Base-by-base conservation (phyloP, 108 stramenopile genomes). In the Hondaea fermentalgiana region DNA sequence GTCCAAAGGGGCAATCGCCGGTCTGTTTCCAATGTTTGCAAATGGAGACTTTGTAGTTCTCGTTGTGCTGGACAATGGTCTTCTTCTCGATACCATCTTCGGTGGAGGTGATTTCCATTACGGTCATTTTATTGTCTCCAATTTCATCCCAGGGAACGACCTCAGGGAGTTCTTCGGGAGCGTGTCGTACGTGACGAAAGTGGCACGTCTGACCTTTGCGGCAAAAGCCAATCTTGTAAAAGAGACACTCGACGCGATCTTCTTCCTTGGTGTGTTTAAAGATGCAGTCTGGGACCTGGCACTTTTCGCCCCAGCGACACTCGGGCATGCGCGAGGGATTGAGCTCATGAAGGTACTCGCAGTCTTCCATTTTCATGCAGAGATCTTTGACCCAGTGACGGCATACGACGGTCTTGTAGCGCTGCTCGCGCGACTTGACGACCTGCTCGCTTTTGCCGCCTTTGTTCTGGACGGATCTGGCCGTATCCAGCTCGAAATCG, bases 1-100 rank as follows among this genome's bases (percentile, higher is more conserved):
- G 94, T 19, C 95, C 97, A 92, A 96, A 97, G 14, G 96, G 97
- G 93, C 97, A 97, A 23, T 53, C 51, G 43, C 95, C 95, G 44
- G 96, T 96, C 88, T 95, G 94, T 89, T 96, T 71, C 87, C 95
- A 97, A 87, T 96, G 96, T 72, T 97, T 97, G 90, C 96, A 97
- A 14, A 97, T 89, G 91, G 92, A 93, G 8, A 96, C 93, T 87
- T 97, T 97, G 90, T 92, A 97, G 89, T 96, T 96, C 90, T 96
- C 97, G 88, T 96, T 96, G n/a, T 96, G 95, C 89, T 96, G 76
- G 12, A 83, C 76, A 12, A 83, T 83, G 1, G 76, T 83, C 4
- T 83, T 83, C 76, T 83, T 83, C 23, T 83, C 76, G 16, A 83
- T 53, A 12, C 76, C 76, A 12, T 83, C 76, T 45, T 83, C 76